phyloP scores from a whole-genome alignment of 2,329 filamentous ascomycete genomes.

The Cladosporium austrohemisphaericum region DNA sequence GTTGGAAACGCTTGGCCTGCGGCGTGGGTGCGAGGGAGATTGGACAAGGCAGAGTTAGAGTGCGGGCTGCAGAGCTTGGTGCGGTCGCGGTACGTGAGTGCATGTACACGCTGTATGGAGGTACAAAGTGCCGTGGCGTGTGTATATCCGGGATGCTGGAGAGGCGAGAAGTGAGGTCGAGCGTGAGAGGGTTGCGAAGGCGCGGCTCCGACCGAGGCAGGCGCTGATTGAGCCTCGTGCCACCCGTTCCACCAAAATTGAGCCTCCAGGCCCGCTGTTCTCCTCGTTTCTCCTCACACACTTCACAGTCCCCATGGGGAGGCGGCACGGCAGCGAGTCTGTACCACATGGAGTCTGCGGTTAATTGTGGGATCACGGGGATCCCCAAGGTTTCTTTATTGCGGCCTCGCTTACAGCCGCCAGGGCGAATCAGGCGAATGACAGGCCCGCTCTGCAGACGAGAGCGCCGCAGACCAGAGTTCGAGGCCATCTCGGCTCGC shows the following conservation, averaged over 20 bases:
- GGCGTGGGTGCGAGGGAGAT: slow-evolving; percentile 1
- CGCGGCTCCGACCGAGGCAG: neutral
- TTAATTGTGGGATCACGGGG: slow-evolving; percentile 11
- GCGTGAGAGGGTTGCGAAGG: neutral
- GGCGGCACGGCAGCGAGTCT: neutral
- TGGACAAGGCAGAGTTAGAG: neutral
- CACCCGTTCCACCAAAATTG: neutral
- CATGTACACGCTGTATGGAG: neutral
- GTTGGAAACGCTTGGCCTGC: neutral
- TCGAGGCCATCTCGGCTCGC: slow-evolving; percentile 15
- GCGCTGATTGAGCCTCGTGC: neutral
- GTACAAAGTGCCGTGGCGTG: too few species aligned
- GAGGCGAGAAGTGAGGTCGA: neutral
- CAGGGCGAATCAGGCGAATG: slow-evolving; percentile 14
- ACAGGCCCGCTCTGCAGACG: neutral
- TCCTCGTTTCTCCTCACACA: neutral
- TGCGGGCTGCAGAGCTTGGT: neutral
- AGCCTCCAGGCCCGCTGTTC: too few species aligned
- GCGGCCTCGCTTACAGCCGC: slow-evolving; percentile 10
- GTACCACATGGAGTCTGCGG: slow-evolving; percentile 10
- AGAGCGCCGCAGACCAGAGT: neutral
- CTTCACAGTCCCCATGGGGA: slow-evolving; percentile 1
- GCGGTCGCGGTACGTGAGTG: neutral
- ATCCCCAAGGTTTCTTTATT: slow-evolving; percentile 8
- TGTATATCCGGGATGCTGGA: slow-evolving; percentile 1